Evolutionary conservation across 495 filamentous ascomycete genomes (phyloP).

Genomic region (Geoglossum glabrum): DNA sequence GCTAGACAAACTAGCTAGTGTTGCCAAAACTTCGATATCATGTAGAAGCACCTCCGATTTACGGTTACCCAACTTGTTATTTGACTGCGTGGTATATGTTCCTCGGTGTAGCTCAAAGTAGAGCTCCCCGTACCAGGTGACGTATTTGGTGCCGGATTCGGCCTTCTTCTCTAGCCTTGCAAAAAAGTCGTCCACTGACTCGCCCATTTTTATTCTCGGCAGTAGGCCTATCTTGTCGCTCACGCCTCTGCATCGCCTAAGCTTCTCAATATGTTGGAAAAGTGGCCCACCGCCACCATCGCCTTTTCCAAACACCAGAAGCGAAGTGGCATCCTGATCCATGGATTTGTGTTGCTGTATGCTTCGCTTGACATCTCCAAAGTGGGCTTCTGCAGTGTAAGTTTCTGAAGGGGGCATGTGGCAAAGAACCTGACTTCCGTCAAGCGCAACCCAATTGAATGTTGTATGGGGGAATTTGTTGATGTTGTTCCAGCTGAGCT

Average conservation of each 20-base stretch:
- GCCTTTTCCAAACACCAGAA: slow-evolving; percentile 88
- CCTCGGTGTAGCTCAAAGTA: slow-evolving; percentile 95
- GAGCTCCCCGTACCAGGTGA: slow-evolving; percentile 94
- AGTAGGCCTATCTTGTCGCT: slow-evolving; percentile 69
- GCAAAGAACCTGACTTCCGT: slow-evolving; percentile 89
- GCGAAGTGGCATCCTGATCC: slow-evolving; percentile 69
- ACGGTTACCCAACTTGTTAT: slow-evolving; percentile 90
- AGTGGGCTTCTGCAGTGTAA: slow-evolving; percentile 85
- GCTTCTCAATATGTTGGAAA: slow-evolving; percentile 84
- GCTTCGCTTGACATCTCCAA: slow-evolving; percentile 84
- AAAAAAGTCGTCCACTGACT: slow-evolving; percentile 93
- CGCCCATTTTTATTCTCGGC: slow-evolving; percentile 74
- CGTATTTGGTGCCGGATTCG: slow-evolving; percentile 52
- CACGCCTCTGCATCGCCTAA: slow-evolving; percentile 82
- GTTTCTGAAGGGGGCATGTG: slow-evolving; percentile 93
- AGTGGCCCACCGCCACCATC: slow-evolving; percentile 92
- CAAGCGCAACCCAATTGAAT: slow-evolving; percentile 91
- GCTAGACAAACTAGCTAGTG: slow-evolving; percentile 53
- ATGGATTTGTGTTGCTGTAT: slow-evolving; percentile 87
- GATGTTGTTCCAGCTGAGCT: slow-evolving; percentile 94
- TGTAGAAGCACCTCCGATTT: slow-evolving; percentile 66
- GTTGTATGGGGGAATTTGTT: slow-evolving; percentile 98
- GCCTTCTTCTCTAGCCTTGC: slow-evolving; percentile 54
- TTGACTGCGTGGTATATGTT: slow-evolving; percentile 91
- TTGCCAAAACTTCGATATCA: slow-evolving; percentile 76